Evolutionary conservation across 2,329 filamentous ascomycete species (phyloP).

Genomic region (Tolypocladium inflatum): DNA sequence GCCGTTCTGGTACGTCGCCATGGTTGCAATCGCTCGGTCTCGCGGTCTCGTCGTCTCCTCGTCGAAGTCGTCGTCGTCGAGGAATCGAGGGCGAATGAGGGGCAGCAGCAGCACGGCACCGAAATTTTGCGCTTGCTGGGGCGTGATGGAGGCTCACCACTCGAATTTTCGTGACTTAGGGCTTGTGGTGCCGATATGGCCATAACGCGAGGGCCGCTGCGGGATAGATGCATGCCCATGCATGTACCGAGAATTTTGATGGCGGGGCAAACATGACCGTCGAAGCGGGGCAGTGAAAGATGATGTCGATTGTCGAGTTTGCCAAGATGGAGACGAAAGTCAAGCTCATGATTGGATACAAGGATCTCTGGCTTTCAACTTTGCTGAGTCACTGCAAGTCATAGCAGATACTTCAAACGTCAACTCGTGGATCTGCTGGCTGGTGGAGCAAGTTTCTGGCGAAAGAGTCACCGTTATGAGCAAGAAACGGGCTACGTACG

Average conservation of each 20-base stretch:
- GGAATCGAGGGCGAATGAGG: conserved; percentile 12
- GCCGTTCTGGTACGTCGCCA: conserved; percentile 56
- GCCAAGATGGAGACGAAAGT: neutral
- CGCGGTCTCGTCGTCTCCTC: conserved; percentile 14
- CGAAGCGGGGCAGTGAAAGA: conserved; percentile 15
- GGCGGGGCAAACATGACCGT: conserved; percentile 9
- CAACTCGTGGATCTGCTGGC: neutral
- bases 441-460: neutral
- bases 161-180: conserved; percentile 28
- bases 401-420: neutral
- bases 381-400: neutral
- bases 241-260: conserved; percentile 12
- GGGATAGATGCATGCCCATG: conserved; percentile 18
- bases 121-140: conserved; percentile 26
- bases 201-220: conserved; percentile 9
- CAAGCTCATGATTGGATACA: neutral
- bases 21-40: conserved; percentile 25
- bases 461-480: conserved; percentile 3
- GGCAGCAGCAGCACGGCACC: conserved; percentile 16
- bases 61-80: conserved; percentile 15
- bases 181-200: conserved; percentile 25
- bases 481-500: conserved; percentile 5
- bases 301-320: neutral
- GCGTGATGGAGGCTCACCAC: conserved; percentile 12
- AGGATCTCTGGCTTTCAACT: neutral